These are phyloP conservation scores for Herpetospermum pedunculosum DNA, from an alignment of 306 rosid species.

Conservation along the genomic window DNA sequence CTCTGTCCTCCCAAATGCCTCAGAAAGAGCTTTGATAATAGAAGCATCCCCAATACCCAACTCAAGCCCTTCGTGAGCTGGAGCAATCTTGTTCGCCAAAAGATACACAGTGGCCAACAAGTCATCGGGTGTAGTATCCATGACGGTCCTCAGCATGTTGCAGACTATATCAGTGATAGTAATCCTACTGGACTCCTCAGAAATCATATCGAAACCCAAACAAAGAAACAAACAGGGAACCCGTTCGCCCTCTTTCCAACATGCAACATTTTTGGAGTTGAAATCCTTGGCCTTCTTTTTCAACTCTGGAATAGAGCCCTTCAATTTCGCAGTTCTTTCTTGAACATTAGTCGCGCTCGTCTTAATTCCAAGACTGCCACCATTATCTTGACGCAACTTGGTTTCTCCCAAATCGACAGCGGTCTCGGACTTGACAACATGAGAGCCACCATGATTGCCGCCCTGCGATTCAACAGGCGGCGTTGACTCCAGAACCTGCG, in stretches of 20 bases:
- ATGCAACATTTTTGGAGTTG: slow-evolving; percentile 30
- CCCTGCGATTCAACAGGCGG: slow-evolving; percentile 5
- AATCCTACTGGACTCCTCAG: slow-evolving; percentile 44
- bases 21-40: slow-evolving; percentile 70
- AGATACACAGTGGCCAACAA: slow-evolving; percentile 53
- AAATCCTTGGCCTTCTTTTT: slow-evolving; percentile 56
- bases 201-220: slow-evolving; percentile 53
- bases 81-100: slow-evolving; percentile 54
- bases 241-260: slow-evolving; percentile 57
- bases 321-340: slow-evolving; percentile 33
- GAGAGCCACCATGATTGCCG: background rate
- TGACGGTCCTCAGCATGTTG: slow-evolving; percentile 70
- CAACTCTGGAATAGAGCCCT: slow-evolving; percentile 28
- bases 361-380: slow-evolving; percentile 9
- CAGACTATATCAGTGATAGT: slow-evolving; percentile 70
- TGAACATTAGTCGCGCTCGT: slow-evolving; percentile 7
- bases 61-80: slow-evolving; percentile 66
- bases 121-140: slow-evolving; percentile 57
- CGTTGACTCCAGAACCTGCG: slow-evolving; percentile 12
- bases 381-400: slow-evolving; percentile 4
- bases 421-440: background rate
- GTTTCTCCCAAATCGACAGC: background rate
- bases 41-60: slow-evolving; percentile 87
- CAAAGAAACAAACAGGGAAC: slow-evolving; percentile 55
- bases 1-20: slow-evolving; percentile 69